Conservation (phyloP, 164 flowering plant species). For the Aristolochia fimbriata region DNA sequence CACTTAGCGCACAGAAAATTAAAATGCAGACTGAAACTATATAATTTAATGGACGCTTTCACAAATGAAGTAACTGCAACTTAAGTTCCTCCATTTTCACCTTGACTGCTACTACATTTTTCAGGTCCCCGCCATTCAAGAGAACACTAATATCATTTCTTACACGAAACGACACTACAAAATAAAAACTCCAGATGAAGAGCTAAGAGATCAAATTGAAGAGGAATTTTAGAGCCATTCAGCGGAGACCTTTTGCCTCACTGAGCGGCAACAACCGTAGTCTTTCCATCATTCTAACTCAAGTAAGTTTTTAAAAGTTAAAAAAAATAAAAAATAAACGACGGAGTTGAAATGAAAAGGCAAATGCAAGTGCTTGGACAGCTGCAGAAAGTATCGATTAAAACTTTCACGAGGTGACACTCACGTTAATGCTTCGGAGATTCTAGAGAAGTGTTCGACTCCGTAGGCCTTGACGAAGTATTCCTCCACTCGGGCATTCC, state of each 20-base stretch:
- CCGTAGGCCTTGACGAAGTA: conserved; percentile 83
- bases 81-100: background rate
- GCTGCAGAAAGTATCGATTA: background rate
- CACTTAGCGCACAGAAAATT: background rate
- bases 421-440: conserved; percentile 75
- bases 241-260: background rate
- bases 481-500: conserved; percentile 69
- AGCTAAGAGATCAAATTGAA: too few relatives aligned
- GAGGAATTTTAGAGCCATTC: too few relatives aligned
- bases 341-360: background rate
- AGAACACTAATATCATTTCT: too few relatives aligned
- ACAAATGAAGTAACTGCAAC: too few relatives aligned
- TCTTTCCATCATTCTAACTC: background rate
- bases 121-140: too few relatives aligned
- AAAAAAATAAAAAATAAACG: background rate
- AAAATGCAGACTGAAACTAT: background rate
- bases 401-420: background rate
- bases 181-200: too few relatives aligned
- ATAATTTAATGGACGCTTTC: background rate
- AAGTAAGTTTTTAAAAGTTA: background rate
- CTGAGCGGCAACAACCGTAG: too few relatives aligned
- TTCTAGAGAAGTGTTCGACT: conserved; percentile 48
- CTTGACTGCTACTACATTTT: too few relatives aligned
- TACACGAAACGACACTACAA: too few relatives aligned
- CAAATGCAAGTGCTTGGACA: background rate